Evolutionary conservation across 331 rosid genomes (phyloP).

Genomic region (Cydonia oblonga): DNA sequence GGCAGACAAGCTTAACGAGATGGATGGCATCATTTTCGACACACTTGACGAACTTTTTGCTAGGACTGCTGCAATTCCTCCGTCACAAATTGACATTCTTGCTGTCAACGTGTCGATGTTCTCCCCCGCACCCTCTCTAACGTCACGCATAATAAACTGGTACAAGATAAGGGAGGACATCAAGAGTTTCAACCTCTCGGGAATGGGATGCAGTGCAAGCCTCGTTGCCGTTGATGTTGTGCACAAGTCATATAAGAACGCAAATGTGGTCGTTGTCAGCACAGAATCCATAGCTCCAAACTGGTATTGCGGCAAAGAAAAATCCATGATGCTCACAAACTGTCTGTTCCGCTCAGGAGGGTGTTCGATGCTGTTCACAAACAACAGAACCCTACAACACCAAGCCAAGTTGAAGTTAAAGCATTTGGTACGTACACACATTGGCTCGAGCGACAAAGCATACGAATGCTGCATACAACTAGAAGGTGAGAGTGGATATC

Average conservation of each 20-base stretch:
- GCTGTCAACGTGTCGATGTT: slow-evolving; percentile 29
- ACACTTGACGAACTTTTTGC: slow-evolving; percentile 24
- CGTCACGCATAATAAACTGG: slow-evolving; percentile 18
- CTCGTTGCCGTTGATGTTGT: slow-evolving; percentile 23
- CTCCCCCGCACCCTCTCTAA: slow-evolving; percentile 25
- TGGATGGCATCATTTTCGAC: slow-evolving; percentile 20
- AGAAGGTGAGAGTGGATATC: slow-evolving; percentile 15
- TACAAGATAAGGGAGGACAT: slow-evolving; percentile 23
- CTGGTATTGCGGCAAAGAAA: slow-evolving; percentile 20
- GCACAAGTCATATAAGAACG: slow-evolving; percentile 3
- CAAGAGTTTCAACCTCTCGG: slow-evolving; percentile 27
- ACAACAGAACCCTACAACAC: slow-evolving; percentile 1
- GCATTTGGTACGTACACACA: slow-evolving; percentile 16
- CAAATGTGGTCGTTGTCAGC: slow-evolving; percentile 18
- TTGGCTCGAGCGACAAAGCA: slow-evolving; percentile 15
- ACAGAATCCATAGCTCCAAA: slow-evolving; percentile 21
- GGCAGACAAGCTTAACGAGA: slow-evolving; percentile 8
- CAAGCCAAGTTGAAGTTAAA: slow-evolving; percentile 12
- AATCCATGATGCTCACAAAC: slow-evolving; percentile 22
- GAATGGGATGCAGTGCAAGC: slow-evolving; percentile 42
- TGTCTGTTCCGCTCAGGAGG: slow-evolving; percentile 27
- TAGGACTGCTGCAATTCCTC: slow-evolving; percentile 1
- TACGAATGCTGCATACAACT: slow-evolving; percentile 19
- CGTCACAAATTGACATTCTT: slow-evolving; percentile 19
- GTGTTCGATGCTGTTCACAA: slow-evolving; percentile 21